A percentile compares a stretch with the other conserved stretches of the same genome.
Conservation (phyloP, 129 eudicot species). For the Flaveria robusta region DNA sequence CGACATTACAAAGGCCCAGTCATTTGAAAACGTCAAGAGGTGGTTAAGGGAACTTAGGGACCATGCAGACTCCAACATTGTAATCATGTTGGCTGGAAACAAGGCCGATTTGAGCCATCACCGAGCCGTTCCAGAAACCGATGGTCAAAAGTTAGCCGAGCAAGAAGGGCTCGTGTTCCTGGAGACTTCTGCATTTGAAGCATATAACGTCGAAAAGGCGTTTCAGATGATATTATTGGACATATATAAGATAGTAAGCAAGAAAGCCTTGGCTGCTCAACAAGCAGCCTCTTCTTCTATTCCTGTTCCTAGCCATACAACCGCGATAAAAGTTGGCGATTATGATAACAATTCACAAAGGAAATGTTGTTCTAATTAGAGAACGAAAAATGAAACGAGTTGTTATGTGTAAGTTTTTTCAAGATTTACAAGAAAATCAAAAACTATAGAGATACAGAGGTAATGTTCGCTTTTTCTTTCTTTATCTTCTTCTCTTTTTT, state of each 20-base stretch:
- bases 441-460: constrained; percentile 8
- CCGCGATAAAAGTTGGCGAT: constrained; percentile 76
- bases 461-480: neutral
- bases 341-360: constrained; percentile 41
- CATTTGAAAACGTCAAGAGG: constrained; percentile 78
- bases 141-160: constrained; percentile 69
- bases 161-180: constrained; percentile 72
- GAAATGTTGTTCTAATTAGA: constrained; percentile 66
- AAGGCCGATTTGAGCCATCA: constrained; percentile 78
- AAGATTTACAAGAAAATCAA: constrained; percentile 28
- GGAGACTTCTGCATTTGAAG: constrained; percentile 94
- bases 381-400: neutral
- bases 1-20: constrained; percentile 80
- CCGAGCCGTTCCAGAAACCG: constrained; percentile 59
- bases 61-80: constrained; percentile 94
- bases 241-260: constrained; percentile 73
- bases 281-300: constrained; percentile 55
- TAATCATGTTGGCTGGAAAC: constrained; percentile 89
- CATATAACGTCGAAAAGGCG: constrained; percentile 76
- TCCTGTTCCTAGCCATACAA: constrained; percentile 68
- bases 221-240: constrained; percentile 80
- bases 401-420: constrained; percentile 31
- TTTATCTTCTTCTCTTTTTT: neutral
- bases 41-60: constrained; percentile 91
- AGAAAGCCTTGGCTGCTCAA: constrained; percentile 94